Base-by-base conservation (phyloP, 2,329 filamentous ascomycete genomes). In the Colletotrichum tanaceti region DNA sequence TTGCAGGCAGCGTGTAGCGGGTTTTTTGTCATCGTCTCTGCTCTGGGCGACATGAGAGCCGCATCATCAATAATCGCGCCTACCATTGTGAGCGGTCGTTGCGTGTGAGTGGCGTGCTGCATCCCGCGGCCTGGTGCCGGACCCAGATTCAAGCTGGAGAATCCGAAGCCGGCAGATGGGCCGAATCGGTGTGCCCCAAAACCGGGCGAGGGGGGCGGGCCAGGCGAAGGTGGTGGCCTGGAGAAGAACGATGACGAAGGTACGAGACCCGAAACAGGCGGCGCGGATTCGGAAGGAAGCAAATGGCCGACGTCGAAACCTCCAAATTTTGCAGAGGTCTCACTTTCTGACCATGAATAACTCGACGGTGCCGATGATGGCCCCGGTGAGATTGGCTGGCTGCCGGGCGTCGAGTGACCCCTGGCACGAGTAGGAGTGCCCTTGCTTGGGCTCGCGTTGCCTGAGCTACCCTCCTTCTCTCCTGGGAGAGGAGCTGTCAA, bases 1-100 rank as follows among this genome's bases (percentile, higher is more conserved):
- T 78, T 74, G 54, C 80, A 77, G 7, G 83, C 75, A 41, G 84
- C 80, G 63, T 88, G 87, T 58, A 92, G 83, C 1, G 89, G 88
- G 70, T 91, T 90, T 70, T 85, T 87, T 2, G 90, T 93, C 83
- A 94, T 94, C 18, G 90, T 88, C 73, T 91, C 90, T 1, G 84
- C 89, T 50, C 91, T 86, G 0, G 92, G 92, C 3, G 91, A 93
- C 83, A 93, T 85, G 11, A 92, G 79, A 14, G 88, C 82, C 54
- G 89, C 85, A 13, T 86, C 83, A 16, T 82, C 80, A 1, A 81
- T 78, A 43, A 78, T 73, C 14, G 73, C 74, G n/a, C 76, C 66
- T 68, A 79, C 65, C 24, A 83, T 74, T 11, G 78, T 70, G 38
- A 82, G 73, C 69, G 79, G 79, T 74, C 79, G 76, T 62, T 79